Evolutionary conservation across 164 flowering plant genomes (phyloP).

Genomic region (Euptelea pleiosperma): DNA sequence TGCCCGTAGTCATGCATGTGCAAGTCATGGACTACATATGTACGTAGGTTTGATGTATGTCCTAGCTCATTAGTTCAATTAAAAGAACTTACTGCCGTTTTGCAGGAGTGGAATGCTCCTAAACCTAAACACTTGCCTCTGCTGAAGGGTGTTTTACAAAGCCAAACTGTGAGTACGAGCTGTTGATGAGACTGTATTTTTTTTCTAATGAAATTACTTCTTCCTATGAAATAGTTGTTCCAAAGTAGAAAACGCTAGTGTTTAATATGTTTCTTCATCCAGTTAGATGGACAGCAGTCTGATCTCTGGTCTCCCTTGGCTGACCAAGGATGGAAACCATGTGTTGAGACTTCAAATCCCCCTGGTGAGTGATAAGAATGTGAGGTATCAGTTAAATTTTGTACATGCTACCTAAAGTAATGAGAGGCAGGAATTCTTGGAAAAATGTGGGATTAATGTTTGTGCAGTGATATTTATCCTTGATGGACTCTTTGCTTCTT

Average conservation of each 20-base stretch:
- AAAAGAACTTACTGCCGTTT: no score
- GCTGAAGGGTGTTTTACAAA: slow-evolving; percentile 68
- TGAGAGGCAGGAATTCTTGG: background rate
- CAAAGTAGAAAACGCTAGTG: background rate
- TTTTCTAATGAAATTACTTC: background rate
- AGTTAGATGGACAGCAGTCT: slow-evolving; percentile 48
- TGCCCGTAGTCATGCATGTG: background rate
- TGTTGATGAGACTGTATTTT: background rate
- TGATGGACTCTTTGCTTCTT: slow-evolving; percentile 3
- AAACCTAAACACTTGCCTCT: slow-evolving; percentile 73
- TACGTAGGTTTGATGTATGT: no score
- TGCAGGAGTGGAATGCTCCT: slow-evolving; percentile 79
- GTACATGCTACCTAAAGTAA: background rate
- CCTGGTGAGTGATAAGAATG: slow-evolving; percentile 49
- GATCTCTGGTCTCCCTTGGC: slow-evolving; percentile 80
- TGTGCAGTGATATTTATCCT: no score
- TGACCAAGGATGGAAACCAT: slow-evolving; percentile 73
- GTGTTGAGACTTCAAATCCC: slow-evolving; percentile 27
- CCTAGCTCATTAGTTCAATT: no score
- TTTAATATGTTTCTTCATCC: slow-evolving; percentile 19
- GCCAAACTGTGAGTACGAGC: slow-evolving; percentile 47
- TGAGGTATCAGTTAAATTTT: no score
- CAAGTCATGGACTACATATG: no score
- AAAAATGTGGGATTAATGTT: no score
- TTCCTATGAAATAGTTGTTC: background rate